A percentile compares a stretch with the other conserved stretches of the same genome.
Conservation (phyloP, 169 alveolate genomes). For the Eimeria mitis region DNA sequence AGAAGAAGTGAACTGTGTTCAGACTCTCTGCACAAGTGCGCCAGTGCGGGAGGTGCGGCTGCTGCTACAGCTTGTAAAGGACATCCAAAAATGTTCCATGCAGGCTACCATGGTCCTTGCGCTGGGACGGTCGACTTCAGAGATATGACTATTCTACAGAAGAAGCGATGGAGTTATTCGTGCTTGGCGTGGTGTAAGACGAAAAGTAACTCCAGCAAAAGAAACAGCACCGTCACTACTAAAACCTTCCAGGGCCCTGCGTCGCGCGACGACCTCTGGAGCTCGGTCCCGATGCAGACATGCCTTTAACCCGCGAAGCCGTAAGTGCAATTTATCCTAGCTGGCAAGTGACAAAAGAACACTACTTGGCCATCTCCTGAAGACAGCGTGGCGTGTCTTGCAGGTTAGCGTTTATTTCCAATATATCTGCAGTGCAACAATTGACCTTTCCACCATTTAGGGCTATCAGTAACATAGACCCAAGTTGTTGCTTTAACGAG, state of each 20-base stretch:
- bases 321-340: conserved; percentile 27
- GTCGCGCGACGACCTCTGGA: conserved; percentile 16
- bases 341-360: not conserved
- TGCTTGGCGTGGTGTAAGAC: conserved; percentile 65
- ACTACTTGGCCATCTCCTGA: conserved; percentile 35
- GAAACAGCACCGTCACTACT: conserved; percentile 14
- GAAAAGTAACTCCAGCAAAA: not conserved
- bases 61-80: not conserved
- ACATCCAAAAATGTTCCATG: not conserved
- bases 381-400: conserved; percentile 67
- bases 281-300: conserved; percentile 74
- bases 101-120: conserved; percentile 70
- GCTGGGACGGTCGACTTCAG: conserved; percentile 61
- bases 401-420: conserved; percentile 34
- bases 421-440: not conserved
- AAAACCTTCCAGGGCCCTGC: conserved; percentile 66
- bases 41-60: conserved; percentile 27
- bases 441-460: conserved; percentile 34
- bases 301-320: conserved; percentile 75
- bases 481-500: conserved; percentile 65
- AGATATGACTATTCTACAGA: conserved; percentile 60
- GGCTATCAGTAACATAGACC: conserved; percentile 73
- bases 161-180: conserved; percentile 43
- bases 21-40: conserved; percentile 45
- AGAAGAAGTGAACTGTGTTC: not conserved